A percentile compares a stretch with the other conserved stretches of the same genome.
Evolutionary conservation across 2,329 filamentous ascomycete species (phyloP).

Genomic region (Zalaria sp.): DNA sequence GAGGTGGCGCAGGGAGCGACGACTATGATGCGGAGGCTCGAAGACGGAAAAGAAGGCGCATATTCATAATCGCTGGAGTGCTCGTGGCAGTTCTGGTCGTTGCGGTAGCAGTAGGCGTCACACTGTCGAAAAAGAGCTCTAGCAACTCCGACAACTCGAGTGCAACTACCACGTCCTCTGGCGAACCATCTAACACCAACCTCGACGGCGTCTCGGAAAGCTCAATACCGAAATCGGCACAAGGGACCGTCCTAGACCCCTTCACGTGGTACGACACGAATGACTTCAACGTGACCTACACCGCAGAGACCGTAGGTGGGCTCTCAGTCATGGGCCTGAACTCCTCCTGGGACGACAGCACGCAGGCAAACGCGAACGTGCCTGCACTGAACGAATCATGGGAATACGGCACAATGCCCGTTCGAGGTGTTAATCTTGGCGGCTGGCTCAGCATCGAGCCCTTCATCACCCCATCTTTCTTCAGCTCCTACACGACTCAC

Average conservation of each 20-base stretch:
- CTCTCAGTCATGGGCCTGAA: constrained; percentile 86
- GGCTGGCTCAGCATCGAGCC: constrained; percentile 92
- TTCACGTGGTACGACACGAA: constrained; percentile 82
- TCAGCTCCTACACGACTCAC: constrained; percentile 47
- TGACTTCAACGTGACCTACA: constrained; percentile 93
- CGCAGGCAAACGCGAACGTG: constrained; percentile 63
- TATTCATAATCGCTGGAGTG: constrained; percentile 32
- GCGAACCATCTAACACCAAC: constrained; percentile 28
- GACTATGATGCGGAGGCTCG: constrained; percentile 18
- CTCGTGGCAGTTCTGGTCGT: constrained; percentile 30
- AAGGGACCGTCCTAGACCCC: constrained; percentile 70
- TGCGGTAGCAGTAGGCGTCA: constrained; percentile 31
- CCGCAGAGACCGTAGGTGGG: constrained; percentile 66
- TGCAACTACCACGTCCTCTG: constrained; percentile 8
- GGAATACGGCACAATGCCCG: constrained; percentile 65
- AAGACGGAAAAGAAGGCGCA: constrained; percentile 39
- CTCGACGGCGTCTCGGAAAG: constrained; percentile 28
- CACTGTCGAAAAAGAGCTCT: constrained; percentile 28
- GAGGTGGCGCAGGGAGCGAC: constrained; percentile 23
- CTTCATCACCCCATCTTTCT: constrained; percentile 89
- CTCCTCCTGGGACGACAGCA: constrained; percentile 72
- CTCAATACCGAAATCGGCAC: constrained; percentile 41
- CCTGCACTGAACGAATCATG: constrained; percentile 64
- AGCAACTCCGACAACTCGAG: constrained; percentile 8
- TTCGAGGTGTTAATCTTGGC: constrained; percentile 81